Conservation (phyloP, 495 filamentous ascomycete genomes). For the Jackrogersella minutella region DNA sequence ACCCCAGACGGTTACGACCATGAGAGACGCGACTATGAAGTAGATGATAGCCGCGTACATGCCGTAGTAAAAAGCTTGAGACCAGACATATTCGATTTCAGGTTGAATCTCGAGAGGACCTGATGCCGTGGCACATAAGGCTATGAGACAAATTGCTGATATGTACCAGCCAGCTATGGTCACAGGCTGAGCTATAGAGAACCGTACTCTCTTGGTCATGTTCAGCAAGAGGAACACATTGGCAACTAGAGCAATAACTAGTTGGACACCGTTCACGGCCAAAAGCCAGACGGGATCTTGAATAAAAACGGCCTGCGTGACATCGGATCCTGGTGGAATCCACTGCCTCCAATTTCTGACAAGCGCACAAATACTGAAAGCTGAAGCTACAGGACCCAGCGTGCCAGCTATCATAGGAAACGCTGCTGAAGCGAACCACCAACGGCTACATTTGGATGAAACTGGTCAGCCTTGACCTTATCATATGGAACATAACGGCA, state of each 20-base stretch:
- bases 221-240: constrained; percentile 82
- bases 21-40: constrained; percentile 74
- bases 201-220: constrained; percentile 81
- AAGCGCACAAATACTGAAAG: constrained; percentile 82
- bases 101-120: constrained; percentile 58
- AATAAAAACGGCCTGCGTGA: constrained; percentile 61
- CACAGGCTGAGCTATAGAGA: constrained; percentile 79
- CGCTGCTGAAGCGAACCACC: constrained; percentile 87
- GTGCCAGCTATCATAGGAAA: constrained; percentile 85
- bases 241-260: constrained; percentile 72
- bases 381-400: constrained; percentile 80
- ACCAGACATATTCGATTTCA: constrained; percentile 63
- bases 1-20: constrained; percentile 73
- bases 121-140: constrained; percentile 64
- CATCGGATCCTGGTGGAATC: constrained; percentile 58
- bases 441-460: constrained; percentile 60
- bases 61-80: constrained; percentile 84
- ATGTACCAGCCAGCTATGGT: constrained; percentile 69
- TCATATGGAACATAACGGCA: neutral
- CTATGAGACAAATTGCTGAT: constrained; percentile 68
- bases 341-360: constrained; percentile 76
- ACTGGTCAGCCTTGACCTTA: neutral
- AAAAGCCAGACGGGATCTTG: constrained; percentile 76
- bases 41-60: constrained; percentile 80
- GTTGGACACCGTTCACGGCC: constrained; percentile 76